These are phyloP conservation scores for Gonapodya prolifera DNA, from an alignment of 192 early-diverging fungal species.

Conservation along the genomic window DNA sequence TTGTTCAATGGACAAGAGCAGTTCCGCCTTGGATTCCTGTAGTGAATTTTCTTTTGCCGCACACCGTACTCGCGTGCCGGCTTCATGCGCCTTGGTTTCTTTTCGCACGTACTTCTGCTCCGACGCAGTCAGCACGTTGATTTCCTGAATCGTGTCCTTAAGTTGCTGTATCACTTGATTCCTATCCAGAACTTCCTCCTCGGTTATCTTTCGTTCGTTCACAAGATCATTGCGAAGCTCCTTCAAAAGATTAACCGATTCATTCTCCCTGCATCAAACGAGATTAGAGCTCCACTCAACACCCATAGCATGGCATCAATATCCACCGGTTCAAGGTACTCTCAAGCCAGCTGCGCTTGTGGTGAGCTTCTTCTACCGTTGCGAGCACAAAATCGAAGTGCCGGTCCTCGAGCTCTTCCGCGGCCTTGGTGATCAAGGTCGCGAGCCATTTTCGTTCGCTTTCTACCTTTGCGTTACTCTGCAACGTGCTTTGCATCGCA, in stretches of 20 bases:
- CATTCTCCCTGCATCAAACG: constrained; percentile 21
- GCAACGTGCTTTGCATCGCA: constrained; percentile 18
- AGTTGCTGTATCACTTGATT: constrained; percentile 50
- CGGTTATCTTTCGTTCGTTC: constrained; percentile 33
- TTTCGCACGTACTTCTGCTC: constrained; percentile 55
- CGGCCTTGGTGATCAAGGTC: constrained; percentile 24
- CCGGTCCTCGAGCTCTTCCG: constrained; percentile 31
- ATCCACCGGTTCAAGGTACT: constrained; percentile 37
- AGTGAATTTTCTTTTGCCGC: constrained; percentile 21
- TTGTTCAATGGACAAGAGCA: constrained; percentile 25
- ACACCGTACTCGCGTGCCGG: constrained; percentile 29
- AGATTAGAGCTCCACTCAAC: neutral
- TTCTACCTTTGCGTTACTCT: constrained; percentile 38
- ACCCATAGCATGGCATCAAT: neutral
- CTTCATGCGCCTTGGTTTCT: constrained; percentile 50
- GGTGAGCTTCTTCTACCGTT: constrained; percentile 43
- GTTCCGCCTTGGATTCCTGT: constrained; percentile 18
- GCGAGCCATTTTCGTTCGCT: constrained; percentile 32
- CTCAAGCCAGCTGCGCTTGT: constrained; percentile 40
- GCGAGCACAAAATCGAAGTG: constrained; percentile 29
- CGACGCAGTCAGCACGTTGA: constrained; percentile 37
- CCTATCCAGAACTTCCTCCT: constrained; percentile 41
- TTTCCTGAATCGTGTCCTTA: constrained; percentile 54
- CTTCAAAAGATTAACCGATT: constrained; percentile 33
- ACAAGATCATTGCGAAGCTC: constrained; percentile 35